These are phyloP conservation scores for Ascomycota sp. DNA, from an alignment of 2,329 filamentous ascomycete genomes.

Conservation along the genomic window DNA sequence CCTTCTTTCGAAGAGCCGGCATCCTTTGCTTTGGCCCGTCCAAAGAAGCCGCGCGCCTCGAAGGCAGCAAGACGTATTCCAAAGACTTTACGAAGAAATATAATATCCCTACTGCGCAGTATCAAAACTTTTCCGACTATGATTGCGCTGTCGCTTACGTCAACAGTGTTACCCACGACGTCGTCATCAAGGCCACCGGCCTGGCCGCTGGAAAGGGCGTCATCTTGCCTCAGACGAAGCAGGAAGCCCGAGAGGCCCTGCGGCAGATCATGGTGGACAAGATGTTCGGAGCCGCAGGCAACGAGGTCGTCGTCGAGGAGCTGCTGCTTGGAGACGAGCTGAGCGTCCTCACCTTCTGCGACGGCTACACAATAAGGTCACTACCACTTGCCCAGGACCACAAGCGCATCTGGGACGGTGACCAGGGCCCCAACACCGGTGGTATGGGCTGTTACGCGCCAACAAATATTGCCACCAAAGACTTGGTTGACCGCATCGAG, in stretches of 20 bases:
- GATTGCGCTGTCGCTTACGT: constrained; percentile 55
- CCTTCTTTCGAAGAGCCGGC: constrained; percentile 53
- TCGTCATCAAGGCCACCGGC: constrained; percentile 88
- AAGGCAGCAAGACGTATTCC: constrained; percentile 91
- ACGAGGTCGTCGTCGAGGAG: constrained; percentile 91
- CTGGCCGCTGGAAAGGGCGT: constrained; percentile 92
- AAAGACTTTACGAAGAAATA: constrained; percentile 96
- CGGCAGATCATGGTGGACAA: constrained; percentile 79
- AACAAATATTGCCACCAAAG: constrained; percentile 57
- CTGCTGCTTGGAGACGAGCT: constrained; percentile 81
- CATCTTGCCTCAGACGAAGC: constrained; percentile 62
- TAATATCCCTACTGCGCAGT: constrained; percentile 75
- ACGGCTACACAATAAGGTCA: constrained; percentile 66
- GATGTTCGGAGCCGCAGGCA: constrained; percentile 70
- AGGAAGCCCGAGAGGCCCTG: constrained; percentile 65
- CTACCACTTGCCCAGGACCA: constrained; percentile 90
- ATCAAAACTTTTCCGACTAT: constrained; percentile 72
- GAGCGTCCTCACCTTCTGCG: constrained; percentile 77
- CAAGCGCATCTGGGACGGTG: constrained; percentile 82
- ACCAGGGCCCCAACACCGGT: constrained; percentile 81
- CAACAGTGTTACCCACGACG: constrained; percentile 45
- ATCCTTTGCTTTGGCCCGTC: constrained; percentile 76
- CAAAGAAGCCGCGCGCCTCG: constrained; percentile 67
- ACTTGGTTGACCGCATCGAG: constrained; percentile 61
- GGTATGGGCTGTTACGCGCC: constrained; percentile 96